phyloP scores from a whole-genome alignment of 306 rosid species.

The Rosa multiflora region DNA sequence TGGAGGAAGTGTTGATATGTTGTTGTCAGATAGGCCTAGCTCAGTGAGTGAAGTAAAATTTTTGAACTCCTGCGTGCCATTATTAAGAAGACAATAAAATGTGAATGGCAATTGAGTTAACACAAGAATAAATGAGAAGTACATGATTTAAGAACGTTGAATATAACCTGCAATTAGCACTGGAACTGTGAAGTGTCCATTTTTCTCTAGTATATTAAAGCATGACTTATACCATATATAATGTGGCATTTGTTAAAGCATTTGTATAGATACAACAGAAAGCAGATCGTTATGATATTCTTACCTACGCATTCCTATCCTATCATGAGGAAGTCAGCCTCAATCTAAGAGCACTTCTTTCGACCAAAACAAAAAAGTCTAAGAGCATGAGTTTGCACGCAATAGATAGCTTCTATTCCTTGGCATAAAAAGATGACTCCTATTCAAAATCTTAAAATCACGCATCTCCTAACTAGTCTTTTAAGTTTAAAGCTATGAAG shows the following conservation, averaged over 20 bases:
- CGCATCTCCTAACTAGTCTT: not conserved
- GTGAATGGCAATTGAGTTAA: constrained; percentile 1
- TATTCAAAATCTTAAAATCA: not conserved
- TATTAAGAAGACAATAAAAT: constrained; percentile 14
- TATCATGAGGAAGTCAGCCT: not conserved
- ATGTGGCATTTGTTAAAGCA: not conserved
- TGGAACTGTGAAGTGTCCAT: not conserved
- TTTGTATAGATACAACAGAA: not conserved
- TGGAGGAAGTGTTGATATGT: constrained; percentile 76
- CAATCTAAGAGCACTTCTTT: not conserved
- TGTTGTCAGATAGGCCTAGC: constrained; percentile 82
- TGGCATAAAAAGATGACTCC: not conserved
- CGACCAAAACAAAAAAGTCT: not conserved
- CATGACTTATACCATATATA: not conserved
- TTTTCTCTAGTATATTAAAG: not conserved
- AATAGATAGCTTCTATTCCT: not conserved
- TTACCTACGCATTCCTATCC: not conserved
- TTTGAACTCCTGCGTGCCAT: constrained; percentile 64
- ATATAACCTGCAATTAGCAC: not conserved
- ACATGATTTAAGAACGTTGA: constrained; percentile 19
- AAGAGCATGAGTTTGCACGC: not conserved
- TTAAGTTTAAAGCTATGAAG: not conserved
- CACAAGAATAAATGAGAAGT: constrained; percentile 4
- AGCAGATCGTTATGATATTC: not conserved
- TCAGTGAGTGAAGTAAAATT: constrained; percentile 64